Evolutionary conservation across 1,284 basidiomycete species (phyloP).

Genomic region (Boletellus deceptivus): DNA sequence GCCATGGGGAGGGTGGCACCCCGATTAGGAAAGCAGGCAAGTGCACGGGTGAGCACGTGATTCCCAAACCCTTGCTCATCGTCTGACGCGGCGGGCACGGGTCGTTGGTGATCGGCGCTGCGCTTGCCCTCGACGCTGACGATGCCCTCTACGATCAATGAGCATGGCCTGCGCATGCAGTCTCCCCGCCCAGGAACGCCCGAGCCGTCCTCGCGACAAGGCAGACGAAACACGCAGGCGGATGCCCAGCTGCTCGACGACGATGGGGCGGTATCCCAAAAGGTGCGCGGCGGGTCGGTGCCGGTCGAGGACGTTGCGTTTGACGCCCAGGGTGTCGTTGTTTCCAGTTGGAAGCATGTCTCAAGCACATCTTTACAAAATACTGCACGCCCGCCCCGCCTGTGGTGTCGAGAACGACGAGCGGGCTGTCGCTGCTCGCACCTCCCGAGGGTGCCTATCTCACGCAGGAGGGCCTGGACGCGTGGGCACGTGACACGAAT

Average conservation of each 20-base stretch:
- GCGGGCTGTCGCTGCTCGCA: slow-evolving; percentile 33
- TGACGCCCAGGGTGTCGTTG: neutral
- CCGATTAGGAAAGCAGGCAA: slow-evolving; percentile 14
- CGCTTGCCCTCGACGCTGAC: slow-evolving; percentile 15
- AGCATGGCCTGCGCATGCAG: slow-evolving; percentile 34
- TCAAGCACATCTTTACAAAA: slow-evolving; percentile 71
- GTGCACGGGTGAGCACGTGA: slow-evolving; percentile 19
- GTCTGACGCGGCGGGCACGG: slow-evolving; percentile 25
- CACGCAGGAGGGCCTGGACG: slow-evolving; percentile 57
- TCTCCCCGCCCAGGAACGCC: slow-evolving; percentile 59
- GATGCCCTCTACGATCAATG: slow-evolving; percentile 18
- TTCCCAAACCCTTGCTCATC: slow-evolving; percentile 17
- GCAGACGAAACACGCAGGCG: slow-evolving; percentile 46
- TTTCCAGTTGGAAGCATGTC: slow-evolving; percentile 55
- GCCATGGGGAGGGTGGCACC: slow-evolving; percentile 32
- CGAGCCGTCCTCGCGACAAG: slow-evolving; percentile 58
- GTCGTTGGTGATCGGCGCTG: slow-evolving; percentile 19
- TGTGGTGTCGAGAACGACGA: slow-evolving; percentile 10
- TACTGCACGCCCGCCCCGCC: slow-evolving; percentile 57
- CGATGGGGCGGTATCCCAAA: slow-evolving; percentile 62
- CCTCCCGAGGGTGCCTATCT: slow-evolving; percentile 62
- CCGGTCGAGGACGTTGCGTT: neutral
- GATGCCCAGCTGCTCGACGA: slow-evolving; percentile 55
- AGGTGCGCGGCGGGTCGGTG: slow-evolving; percentile 39
- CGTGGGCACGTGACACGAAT: slow-evolving; percentile 75